Base-by-base conservation (phyloP, 306 rosid genomes). In the Rubus parviflorus region DNA sequence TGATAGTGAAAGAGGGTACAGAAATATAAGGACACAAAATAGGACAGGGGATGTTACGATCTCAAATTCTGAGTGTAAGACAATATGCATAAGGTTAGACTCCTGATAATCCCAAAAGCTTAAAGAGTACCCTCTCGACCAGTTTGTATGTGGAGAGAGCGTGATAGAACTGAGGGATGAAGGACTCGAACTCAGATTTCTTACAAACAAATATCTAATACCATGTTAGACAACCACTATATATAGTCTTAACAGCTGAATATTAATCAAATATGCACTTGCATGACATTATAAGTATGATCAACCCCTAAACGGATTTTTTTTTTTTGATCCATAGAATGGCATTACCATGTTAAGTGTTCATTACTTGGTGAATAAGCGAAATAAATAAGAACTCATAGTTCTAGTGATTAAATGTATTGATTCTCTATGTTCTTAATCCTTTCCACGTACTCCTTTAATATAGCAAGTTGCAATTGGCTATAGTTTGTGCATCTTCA, bases 1-100 rank as follows among this genome's bases (percentile, higher is more conserved):
- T 20, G 54, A 53, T 52, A 10, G 35, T 53, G 54, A 66, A 43
- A 63, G 10, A 66, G 19, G 57, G 13, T 48, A 52, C 79, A 76
- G 4, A 65, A 5, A 54, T 23, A 46, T 22, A 10, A 40, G 53
- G 67, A 54, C 52, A 72, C 6, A 51, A 72, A 7, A 41, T 41
- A 41, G 4, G 54, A 56, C 68, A 45, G 15, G 42, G 3, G 43
- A 4, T 56, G 56, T 22, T 57, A 8, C 42, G 63, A 73, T 40
- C 53, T 73, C 35, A 68, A 20, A 43, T 17, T n/a, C 2, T 11
- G 9, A 17, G 51, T 17, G 37, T n/a, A 22, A 73, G 10, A 64
- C 47, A 54, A 70, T 4, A n/a, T 30, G 74, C 60, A 16, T 48
- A 37, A 3, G 69, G 25, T 64, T 64, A 64, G 11, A 62, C 13